Conservation (phyloP, 805 yeast species). For the Naumovozyma baii region DNA sequence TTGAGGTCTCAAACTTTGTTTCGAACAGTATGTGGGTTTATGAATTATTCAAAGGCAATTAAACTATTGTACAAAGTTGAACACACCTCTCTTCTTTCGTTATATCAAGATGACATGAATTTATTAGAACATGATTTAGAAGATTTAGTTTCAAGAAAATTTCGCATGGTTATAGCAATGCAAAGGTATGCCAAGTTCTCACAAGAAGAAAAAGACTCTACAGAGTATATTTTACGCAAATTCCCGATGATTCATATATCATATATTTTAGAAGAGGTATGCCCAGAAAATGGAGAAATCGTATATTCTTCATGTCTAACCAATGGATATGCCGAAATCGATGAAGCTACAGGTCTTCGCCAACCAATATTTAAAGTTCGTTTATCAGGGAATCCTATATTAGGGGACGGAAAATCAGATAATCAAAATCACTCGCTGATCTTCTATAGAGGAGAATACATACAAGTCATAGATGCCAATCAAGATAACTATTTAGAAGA, state of each 20-base stretch:
- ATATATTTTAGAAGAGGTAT: slow-evolving; percentile 40
- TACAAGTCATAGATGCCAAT: slow-evolving; percentile 91
- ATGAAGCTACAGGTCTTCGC: slow-evolving; percentile 48
- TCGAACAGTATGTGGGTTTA: slow-evolving; percentile 75
- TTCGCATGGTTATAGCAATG: slow-evolving; percentile 76
- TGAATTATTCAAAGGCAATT: slow-evolving; percentile 68
- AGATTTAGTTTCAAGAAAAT: slow-evolving; percentile 69
- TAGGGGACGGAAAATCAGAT: slow-evolving; percentile 95
- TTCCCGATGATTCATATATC: slow-evolving; percentile 60
- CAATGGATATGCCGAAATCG: slow-evolving; percentile 47
- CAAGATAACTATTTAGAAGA: slow-evolving; percentile 94
- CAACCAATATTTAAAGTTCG: slow-evolving; percentile 56
- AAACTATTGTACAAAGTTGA: slow-evolving; percentile 61
- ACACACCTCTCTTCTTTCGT: slow-evolving; percentile 42
- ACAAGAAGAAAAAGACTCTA: slow-evolving; percentile 56
- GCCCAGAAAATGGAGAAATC: slow-evolving; percentile 21
- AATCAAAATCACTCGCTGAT: slow-evolving; percentile 84
- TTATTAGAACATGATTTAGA: slow-evolving; percentile 57
- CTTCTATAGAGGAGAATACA: slow-evolving; percentile 86
- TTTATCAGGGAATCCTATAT: slow-evolving; percentile 85
- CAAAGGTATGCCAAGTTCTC: slow-evolving; percentile 66
- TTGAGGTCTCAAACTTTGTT: slow-evolving; percentile 74
- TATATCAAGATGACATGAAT: slow-evolving; percentile 39
- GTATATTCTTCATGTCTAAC: slow-evolving; percentile 57
- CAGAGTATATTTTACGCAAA: slow-evolving; percentile 55